Percentiles rank a stretch among this genome's conserved stretches.
Evolutionary conservation across 2,329 filamentous ascomycete genomes (phyloP).

Genomic region (Fusarium falciforme): DNA sequence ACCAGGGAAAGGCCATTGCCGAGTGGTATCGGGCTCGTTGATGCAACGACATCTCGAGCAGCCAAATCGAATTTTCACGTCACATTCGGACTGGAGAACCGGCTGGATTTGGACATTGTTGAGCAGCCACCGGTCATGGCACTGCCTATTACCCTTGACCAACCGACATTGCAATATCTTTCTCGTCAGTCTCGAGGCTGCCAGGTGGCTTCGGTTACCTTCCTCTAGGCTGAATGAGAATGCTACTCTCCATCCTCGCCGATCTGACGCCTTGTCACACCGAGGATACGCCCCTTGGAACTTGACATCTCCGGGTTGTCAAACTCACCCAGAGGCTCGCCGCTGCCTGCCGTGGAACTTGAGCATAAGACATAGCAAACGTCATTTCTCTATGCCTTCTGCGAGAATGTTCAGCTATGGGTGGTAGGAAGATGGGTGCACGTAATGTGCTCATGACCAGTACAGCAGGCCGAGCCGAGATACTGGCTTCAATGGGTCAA

Average conservation of each 20-base stretch:
- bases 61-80: neutral
- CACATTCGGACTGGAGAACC: neutral
- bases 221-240: neutral
- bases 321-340: constrained; percentile 15
- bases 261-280: constrained; percentile 9
- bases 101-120: neutral
- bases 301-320: constrained; percentile 7
- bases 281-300: neutral
- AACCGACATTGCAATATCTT: neutral
- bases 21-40: neutral
- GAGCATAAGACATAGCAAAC: constrained; percentile 9
- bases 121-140: neutral
- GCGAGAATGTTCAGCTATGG: neutral
- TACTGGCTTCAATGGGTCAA: neutral
- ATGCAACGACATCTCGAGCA: neutral
- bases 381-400: neutral
- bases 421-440: neutral
- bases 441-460: neutral
- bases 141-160: neutral
- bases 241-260: neutral
- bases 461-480: neutral
- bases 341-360: constrained; percentile 36
- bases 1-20: neutral
- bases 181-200: neutral
- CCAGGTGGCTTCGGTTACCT: neutral